Base-by-base conservation (phyloP, 176 grass and related monocot genomes). In the Alopecurus myosuroides region DNA sequence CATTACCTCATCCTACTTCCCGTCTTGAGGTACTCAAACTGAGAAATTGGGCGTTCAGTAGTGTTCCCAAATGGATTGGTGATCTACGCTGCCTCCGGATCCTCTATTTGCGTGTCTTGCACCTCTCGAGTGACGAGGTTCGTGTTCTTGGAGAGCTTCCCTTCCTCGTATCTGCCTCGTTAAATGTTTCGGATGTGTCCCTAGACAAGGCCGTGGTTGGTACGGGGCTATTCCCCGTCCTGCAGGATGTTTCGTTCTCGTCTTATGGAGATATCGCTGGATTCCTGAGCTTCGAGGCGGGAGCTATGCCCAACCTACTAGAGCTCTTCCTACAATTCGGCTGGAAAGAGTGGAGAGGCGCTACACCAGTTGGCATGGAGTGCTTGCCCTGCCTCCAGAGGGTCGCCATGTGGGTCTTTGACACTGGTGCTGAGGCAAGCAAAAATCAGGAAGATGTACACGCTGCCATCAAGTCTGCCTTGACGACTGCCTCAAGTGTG, bases 291-390 rank as follows among this genome's bases (percentile, higher is more conserved):
- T 52, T 52, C 1, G 50, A 20, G 50, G 50, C 50, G 8, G 50
- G 50, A 20, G 18, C 50, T 52, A 52, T 52, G 50, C 50, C 18
- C 50, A 52, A 52, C 1, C 50, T 25, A 11, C 55, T 11, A 57
- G 12, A 0, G n/a, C 55, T 57, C 9, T 0, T 0, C 0, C 8
- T 57, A 9, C 0, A 0, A 25, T 57, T 57, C 8, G 8, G 22
- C 9, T 57, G 55, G 55, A 1, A 11, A 25, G 9, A 57, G 9
- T 57, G 55, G 55, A 57, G 55, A 25, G 55, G 55, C 9, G n/a
- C 55, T 11, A 25, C 55, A 57, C 22, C 55, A 25, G 2, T 11
- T 0, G 55, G 55, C 55, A 25, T 57, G 55, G 55, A 57, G 22
- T 10, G 9, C 2, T 9, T 57, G 9, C 55, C 55, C 55, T 23